phyloP scores from a whole-genome alignment of 108 stramenopile species.

The Nitzschia putrida region DNA sequence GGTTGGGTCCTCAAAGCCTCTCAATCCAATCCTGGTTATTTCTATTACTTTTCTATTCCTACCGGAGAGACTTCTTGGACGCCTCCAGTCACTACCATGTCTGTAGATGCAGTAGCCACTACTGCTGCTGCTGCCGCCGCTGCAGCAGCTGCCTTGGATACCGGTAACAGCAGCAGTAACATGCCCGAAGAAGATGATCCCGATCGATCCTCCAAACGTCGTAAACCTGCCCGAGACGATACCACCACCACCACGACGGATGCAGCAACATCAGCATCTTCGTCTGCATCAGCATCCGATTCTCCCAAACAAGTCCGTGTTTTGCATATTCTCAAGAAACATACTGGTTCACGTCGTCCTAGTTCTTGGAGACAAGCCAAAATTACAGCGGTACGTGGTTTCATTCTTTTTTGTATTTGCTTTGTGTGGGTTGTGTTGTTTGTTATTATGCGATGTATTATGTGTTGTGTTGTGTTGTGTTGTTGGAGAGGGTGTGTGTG shows the following conservation, averaged over 20 bases:
- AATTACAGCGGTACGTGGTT: conserved; percentile 49
- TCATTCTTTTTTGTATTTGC: too few relatives aligned
- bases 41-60: conserved; percentile 80
- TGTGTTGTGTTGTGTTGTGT: too few relatives aligned
- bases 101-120: not conserved
- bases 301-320: conserved; percentile 74
- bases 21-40: conserved; percentile 51
- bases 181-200: conserved; percentile 6
- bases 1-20: conserved; percentile 67
- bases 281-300: not conserved
- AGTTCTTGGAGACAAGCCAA: conserved; percentile 70
- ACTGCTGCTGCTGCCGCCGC: not conserved
- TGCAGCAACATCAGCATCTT: too few relatives aligned
- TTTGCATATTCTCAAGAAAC: conserved; percentile 87
- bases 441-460: too few relatives aligned
- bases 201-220: conserved; percentile 23
- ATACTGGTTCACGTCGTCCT: conserved; percentile 71
- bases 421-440: too few relatives aligned
- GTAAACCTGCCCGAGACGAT: too few relatives aligned
- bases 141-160: conserved; percentile 6
- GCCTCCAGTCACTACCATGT: conserved; percentile 27
- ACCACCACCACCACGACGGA: conserved; percentile 22
- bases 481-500: too few relatives aligned
- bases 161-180: too few relatives aligned
- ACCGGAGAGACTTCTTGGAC: conserved; percentile 79